Percentiles rank a stretch among this genome's conserved stretches.
Evolutionary conservation across 306 rosid species (phyloP).

Genomic region (Potentilla sterilis): DNA sequence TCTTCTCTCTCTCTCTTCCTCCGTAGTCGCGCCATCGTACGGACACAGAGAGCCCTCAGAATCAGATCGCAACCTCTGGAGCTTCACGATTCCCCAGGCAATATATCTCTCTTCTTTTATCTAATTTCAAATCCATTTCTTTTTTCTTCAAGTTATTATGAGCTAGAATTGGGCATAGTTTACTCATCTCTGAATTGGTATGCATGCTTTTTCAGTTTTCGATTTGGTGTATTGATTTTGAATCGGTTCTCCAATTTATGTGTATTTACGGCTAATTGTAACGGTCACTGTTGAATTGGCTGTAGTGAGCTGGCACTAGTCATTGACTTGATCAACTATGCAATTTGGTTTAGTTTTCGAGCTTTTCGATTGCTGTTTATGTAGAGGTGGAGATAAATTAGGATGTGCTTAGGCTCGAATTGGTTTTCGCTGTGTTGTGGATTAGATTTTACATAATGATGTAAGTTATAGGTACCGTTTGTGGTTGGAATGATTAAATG

Average conservation of each 20-base stretch:
- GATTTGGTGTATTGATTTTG: neutral
- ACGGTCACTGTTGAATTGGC: slow-evolving; percentile 5
- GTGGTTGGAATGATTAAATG: neutral
- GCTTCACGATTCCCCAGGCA: slow-evolving; percentile 19
- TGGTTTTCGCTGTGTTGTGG: neutral
- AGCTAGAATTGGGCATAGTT: neutral
- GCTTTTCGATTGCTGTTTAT: neutral
- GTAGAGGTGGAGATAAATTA: neutral
- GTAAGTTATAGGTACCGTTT: too few species aligned
- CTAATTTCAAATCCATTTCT: neutral
- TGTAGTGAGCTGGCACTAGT: neutral
- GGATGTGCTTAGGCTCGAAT: neutral
- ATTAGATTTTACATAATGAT: neutral
- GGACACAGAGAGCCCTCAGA: slow-evolving; percentile 14
- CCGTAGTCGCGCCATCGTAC: slow-evolving; percentile 12
- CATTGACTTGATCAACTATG: slow-evolving; percentile 5
- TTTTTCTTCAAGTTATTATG: neutral
- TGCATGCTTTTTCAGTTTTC: neutral
- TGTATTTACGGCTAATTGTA: neutral
- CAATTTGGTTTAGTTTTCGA: neutral
- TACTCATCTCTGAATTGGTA: neutral
- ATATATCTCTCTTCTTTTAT: neutral
- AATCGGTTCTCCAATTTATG: slow-evolving; percentile 11
- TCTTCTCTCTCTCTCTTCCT: neutral
- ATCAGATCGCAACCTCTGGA: slow-evolving; percentile 27